Base-by-base conservation (phyloP, 768 basidiomycete genomes). In the Sutorius australiensis region DNA sequence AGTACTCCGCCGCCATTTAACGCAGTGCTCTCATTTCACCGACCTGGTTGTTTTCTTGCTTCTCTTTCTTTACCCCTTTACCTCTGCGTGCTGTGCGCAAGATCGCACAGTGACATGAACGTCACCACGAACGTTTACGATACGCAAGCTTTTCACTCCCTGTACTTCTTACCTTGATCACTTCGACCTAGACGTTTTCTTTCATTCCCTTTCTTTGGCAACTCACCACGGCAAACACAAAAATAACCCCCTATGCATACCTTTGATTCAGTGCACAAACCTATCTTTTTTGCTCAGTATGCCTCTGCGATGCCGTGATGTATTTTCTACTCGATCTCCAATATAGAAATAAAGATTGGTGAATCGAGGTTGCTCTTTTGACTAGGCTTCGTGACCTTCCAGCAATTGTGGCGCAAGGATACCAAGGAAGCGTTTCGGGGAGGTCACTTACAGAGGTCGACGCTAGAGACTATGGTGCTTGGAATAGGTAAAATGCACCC, bases 111-210 rank as follows among this genome's bases (percentile, higher is more conserved):
- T 24, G 41, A 36, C 36, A 45, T 36, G 33, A 10, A 56, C 43
- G 51, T 49, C 44, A 10, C 24, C 3, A 61, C 37, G 55, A 49
- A 63, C 55, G 17, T 57, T 64, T 41, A 61, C 16, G 49, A 51
- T 43, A n/a, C 27, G 13, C n/a, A 16, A 6, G 2, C 19, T 33
- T 48, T 19, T 28, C 30, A 38, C n/a, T 33, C 5, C n/a, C 2
- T 51, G 42, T 37, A 59, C 36, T 16, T 16, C n/a, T 40, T 11
- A 17, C 46, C 27, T 39, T 16, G 17, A 55, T 46, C 33, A 17
- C 33, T 47, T 60, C 48, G 17, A 44, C 42, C 7, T 37, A 36
- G 28, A 38, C 10, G n/a, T 19, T 27, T 21, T 55, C 52, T n/a
- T 44, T 44, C 24, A 5, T 40, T 8, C 5, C 40, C 28, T 41